These are phyloP conservation scores for Psidium friedrichsthalianum DNA, from an alignment of 345 rosid species.

Conservation along the genomic window DNA sequence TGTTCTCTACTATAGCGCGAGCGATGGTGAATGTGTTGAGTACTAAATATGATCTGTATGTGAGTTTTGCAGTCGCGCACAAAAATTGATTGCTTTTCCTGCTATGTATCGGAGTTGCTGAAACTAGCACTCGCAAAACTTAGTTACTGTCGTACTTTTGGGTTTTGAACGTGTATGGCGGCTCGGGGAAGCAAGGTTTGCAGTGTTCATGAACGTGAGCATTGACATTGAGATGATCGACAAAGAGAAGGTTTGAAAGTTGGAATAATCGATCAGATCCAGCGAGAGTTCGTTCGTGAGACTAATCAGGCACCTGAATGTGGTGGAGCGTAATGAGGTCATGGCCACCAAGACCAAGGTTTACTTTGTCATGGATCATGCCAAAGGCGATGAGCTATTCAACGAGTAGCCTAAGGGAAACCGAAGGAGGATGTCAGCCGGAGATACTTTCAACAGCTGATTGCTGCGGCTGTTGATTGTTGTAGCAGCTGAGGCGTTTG, in stretches of 20 bases:
- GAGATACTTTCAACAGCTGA: constrained; percentile 66
- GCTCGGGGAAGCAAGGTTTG: not conserved
- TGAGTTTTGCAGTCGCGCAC: rapidly evolving
- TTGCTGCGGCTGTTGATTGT: constrained; percentile 43
- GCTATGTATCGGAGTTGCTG: rapidly evolving
- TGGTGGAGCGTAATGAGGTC: constrained; percentile 71
- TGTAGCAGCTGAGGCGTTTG: constrained; percentile 70
- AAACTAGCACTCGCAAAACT: not conserved
- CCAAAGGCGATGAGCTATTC: constrained; percentile 73
- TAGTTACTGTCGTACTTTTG: not conserved
- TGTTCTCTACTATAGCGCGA: not conserved
- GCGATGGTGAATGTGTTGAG: not conserved
- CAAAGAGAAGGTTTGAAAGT: constrained; percentile 52
- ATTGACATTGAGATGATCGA: constrained; percentile 67
- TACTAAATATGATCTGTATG: not conserved
- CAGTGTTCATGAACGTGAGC: not conserved
- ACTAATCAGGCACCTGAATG: constrained; percentile 57
- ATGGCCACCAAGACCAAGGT: constrained; percentile 73
- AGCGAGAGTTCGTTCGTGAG: constrained; percentile 70
- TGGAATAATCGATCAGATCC: constrained; percentile 67
- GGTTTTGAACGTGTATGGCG: not conserved
- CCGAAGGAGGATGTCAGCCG: constrained; percentile 43
- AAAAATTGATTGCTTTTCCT: not conserved
- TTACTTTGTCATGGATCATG: constrained; percentile 79
- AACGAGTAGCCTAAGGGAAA: constrained; percentile 63